These are phyloP conservation scores for Exophiala lecanii-corni DNA, from an alignment of 2,329 filamentous ascomycete species.

Conservation along the genomic window DNA sequence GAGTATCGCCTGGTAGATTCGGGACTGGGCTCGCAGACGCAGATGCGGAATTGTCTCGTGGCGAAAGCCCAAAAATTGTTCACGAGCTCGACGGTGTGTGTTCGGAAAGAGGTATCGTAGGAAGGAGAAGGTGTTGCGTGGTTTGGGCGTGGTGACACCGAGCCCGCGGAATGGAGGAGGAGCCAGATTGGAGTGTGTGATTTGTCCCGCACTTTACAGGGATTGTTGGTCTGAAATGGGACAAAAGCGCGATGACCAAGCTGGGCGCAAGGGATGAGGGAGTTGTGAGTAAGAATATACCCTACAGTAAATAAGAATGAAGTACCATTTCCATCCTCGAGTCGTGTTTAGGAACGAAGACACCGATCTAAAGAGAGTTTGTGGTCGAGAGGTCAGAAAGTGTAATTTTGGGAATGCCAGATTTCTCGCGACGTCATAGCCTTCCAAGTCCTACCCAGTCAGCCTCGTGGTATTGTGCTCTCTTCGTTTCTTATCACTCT, in stretches of 20 bases:
- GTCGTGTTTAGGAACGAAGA: too few relatives aligned
- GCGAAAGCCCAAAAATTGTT: slow-evolving; percentile 64
- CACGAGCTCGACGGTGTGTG: slow-evolving; percentile 58
- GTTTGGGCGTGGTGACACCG: not conserved
- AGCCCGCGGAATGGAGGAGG: slow-evolving; percentile 10
- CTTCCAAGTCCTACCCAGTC: too few relatives aligned
- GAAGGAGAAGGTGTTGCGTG: slow-evolving; percentile 35
- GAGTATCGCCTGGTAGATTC: slow-evolving; percentile 70
- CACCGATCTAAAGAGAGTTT: too few relatives aligned
- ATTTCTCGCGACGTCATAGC: too few relatives aligned
- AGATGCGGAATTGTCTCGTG: slow-evolving; percentile 69
- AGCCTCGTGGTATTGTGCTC: not conserved
- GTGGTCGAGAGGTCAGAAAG: too few relatives aligned
- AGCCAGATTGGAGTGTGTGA: not conserved
- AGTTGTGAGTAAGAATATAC: not conserved
- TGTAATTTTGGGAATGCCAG: too few relatives aligned
- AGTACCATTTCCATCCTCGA: too few relatives aligned
- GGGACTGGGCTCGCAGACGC: slow-evolving; percentile 67
- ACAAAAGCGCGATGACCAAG: not conserved
- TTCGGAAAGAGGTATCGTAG: slow-evolving; percentile 67
- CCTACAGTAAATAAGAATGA: too few relatives aligned
- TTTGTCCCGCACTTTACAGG: not conserved
- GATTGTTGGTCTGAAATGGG: not conserved
- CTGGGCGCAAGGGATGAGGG: not conserved
- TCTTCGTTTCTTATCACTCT: slow-evolving; percentile 11